Percentiles rank a stretch among this genome's conserved stretches.
phyloP scores from a whole-genome alignment of 1,139 yeast species.

The Blastobotrys illinoisensis region DNA sequence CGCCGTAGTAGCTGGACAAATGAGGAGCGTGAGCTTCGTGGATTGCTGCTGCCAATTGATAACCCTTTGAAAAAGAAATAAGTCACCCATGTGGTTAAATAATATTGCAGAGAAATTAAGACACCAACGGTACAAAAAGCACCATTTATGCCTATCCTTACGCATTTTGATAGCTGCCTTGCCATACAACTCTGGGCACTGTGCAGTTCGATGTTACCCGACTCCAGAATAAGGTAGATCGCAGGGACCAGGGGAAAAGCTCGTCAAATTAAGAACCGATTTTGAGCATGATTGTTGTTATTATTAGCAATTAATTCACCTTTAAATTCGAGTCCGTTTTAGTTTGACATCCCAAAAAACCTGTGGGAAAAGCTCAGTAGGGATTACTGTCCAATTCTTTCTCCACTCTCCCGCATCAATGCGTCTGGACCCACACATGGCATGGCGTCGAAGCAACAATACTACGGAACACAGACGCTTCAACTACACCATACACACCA shows the following conservation, averaged over 20 bases:
- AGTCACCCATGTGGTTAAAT: not conserved
- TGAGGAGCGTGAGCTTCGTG: not conserved
- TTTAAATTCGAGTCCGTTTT: not conserved
- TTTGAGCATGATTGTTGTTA: not conserved
- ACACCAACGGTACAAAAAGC: not conserved
- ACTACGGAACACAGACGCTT: not conserved
- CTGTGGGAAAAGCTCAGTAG: too few species aligned
- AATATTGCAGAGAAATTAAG: not conserved
- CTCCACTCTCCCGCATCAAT: not conserved
- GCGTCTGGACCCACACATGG: not conserved
- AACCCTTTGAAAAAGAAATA: not conserved
- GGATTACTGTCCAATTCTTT: not conserved
- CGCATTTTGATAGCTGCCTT: not conserved
- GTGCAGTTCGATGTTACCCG: not conserved
- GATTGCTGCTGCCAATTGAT: not conserved
- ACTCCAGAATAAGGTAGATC: not conserved
- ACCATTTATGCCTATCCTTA: not conserved
- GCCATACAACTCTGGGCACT: not conserved
- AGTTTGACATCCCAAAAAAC: too few species aligned
- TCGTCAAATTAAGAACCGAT: not conserved
- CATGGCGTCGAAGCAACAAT: not conserved
- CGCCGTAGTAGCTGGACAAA: not conserved
- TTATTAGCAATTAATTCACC: not conserved
- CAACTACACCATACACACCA: not conserved
- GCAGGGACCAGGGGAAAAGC: not conserved